phyloP scores from a whole-genome alignment of 202 grass and related monocot species.

The Musa balbisiana region DNA sequence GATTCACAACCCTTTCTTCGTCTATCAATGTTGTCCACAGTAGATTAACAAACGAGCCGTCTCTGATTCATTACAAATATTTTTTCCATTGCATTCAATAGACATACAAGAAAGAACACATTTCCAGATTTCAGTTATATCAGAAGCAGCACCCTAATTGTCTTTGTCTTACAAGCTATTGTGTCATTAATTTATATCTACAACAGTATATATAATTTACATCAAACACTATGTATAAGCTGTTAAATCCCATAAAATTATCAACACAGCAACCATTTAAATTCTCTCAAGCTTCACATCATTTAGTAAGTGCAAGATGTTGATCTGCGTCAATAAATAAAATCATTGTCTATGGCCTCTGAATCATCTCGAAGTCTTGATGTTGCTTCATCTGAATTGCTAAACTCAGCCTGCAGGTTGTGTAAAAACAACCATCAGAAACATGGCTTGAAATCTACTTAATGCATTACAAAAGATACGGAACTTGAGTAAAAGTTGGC shows the following conservation, averaged over 20 bases:
- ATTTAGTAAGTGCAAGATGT: not conserved
- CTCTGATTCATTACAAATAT: not conserved
- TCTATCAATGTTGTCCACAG: not conserved
- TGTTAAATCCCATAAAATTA: not conserved
- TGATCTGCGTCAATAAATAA: conserved; percentile 29
- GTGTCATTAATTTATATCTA: conserved; percentile 1
- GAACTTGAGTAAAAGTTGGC: not conserved
- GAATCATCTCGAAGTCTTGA: conserved; percentile 43
- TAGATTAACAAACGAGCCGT: not conserved
- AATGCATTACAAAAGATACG: not conserved
- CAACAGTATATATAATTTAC: conserved; percentile 13
- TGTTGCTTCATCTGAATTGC: conserved; percentile 44
- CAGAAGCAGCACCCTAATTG: not conserved
- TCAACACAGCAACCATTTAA: not conserved
- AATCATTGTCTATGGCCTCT: conserved; percentile 34
- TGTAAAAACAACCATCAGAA: not conserved
- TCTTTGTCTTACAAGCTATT: not conserved
- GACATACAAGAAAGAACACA: not conserved
- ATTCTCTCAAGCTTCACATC: not conserved
- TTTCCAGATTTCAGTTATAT: not conserved
- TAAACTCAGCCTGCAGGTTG: conserved; percentile 48
- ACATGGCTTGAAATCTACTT: not conserved
- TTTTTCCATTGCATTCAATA: not conserved
- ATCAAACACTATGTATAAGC: conserved; percentile 1
- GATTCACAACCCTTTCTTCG: not conserved